Base-by-base conservation (phyloP, 148 eudicot species). In the Rhododendron ferrugineum region DNA sequence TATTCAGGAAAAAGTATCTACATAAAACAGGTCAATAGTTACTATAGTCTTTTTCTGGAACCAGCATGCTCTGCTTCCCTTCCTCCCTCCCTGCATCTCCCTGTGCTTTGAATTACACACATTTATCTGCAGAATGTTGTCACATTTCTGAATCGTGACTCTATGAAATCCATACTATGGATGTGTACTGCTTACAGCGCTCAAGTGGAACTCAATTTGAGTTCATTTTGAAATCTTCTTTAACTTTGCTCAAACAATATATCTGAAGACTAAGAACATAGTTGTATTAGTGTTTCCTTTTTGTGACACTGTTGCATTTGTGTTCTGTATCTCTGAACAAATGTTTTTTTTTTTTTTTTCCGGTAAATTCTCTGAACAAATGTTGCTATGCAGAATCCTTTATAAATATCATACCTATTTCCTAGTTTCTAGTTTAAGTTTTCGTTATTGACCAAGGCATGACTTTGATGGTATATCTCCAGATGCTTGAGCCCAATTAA, bases 1-100 rank as follows among this genome's bases (percentile, higher is more conserved):
- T 97, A 93, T 90, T 97, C 99, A 85, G 99, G 99, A 85, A 97
- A 97, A 90, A 97, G 98, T 87, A 94, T 97, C 88, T 97, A 95
- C 74, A 87, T 97, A 87, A 97, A 97, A 91, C 99, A 97, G 98
- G 99, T 95, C 37, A 72, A 88, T 84, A 77, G 40, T 75, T 81
- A 4, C 40, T 72, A 28, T 62, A 9, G 23, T 32, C 80, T 54
- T 28, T 72, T 76, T 84, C 78, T 73, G 30, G 32, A 72, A 54
- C 50, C 60, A 68, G 60, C 73, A 81, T 60, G 34, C 30, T 80
- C 68, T 56, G 46, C 68, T 56, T 56, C 84, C 64, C 36, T 66
- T 10, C 34, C 72, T 26, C 32, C 26, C 15, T 26, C 81, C 42
- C 42, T 50, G 30, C 54, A 13, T 28, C 68, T 36, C 26, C 54